A percentile compares a stretch with the other conserved stretches of the same genome.
These are phyloP conservation scores for Eutrema heterophyllum DNA, from an alignment of 345 rosid species.

Conservation along the genomic window DNA sequence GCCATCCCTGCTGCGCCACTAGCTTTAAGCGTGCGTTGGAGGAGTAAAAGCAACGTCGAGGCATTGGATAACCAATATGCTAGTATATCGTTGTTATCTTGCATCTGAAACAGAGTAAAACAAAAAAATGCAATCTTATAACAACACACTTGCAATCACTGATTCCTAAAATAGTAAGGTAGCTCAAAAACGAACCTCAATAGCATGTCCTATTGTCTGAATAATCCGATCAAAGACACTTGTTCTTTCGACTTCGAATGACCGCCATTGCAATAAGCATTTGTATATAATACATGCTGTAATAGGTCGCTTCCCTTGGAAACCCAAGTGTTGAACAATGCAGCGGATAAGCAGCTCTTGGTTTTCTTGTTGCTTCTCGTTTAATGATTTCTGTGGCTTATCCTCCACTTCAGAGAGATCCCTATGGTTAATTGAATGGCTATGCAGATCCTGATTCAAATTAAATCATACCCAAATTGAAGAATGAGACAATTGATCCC, in stretches of 20 bases:
- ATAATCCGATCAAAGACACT: slow-evolving; percentile 89
- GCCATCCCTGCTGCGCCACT: slow-evolving; percentile 95
- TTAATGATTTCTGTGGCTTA: slow-evolving; percentile 76
- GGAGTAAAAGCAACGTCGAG: slow-evolving; percentile 77
- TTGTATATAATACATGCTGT: slow-evolving; percentile 92
- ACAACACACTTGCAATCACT: background rate
- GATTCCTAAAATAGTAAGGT: background rate
- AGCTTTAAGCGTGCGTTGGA: slow-evolving; percentile 86
- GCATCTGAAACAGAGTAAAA: slow-evolving; percentile 41
- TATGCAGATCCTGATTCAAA: slow-evolving; percentile 56
- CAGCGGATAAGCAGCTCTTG: slow-evolving; percentile 92
- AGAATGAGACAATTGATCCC: background rate
- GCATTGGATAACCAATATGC: slow-evolving; percentile 96
- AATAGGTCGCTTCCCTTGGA: slow-evolving; percentile 64
- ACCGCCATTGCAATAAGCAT: slow-evolving; percentile 89
- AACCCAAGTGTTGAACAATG: slow-evolving; percentile 81
- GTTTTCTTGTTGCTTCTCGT: slow-evolving; percentile 92
- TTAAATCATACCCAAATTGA: background rate
- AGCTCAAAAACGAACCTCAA: slow-evolving; percentile 48
- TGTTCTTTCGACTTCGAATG: slow-evolving; percentile 92
- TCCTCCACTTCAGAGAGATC: slow-evolving; percentile 62
- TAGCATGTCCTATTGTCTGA: slow-evolving; percentile 81
- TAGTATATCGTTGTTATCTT: slow-evolving; percentile 66
- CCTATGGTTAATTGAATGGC: slow-evolving; percentile 60
- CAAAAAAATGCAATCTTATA: background rate